These are phyloP conservation scores for Ophiostoma montium DNA, from an alignment of 2,329 filamentous ascomycete species.

Conservation along the genomic window DNA sequence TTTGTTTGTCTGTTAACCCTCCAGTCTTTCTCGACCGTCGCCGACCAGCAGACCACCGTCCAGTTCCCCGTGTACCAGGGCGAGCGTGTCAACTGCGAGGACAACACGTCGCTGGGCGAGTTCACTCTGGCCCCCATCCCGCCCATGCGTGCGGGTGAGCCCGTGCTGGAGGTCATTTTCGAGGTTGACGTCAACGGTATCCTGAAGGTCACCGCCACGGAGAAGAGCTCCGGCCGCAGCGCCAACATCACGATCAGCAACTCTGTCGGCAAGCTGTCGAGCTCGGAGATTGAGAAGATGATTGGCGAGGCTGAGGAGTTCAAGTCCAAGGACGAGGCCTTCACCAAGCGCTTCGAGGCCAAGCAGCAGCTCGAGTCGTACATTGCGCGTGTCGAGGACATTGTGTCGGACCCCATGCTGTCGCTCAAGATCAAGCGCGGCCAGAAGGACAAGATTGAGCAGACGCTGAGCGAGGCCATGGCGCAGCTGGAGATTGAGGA, in stretches of 20 bases:
- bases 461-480: conserved; percentile 93
- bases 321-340: conserved; percentile 95
- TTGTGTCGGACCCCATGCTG: conserved; percentile 89
- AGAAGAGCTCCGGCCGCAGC: conserved; percentile 95
- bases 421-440: conserved; percentile 97
- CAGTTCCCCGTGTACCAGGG: conserved; percentile 93
- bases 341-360: conserved; percentile 98
- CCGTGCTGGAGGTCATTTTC: conserved; percentile 94
- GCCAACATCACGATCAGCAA: conserved; percentile 99
- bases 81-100: conserved; percentile 94
- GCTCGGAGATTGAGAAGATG: conserved; percentile 93
- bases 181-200: conserved; percentile 99
- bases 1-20: too few relatives aligned
- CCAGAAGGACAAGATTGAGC: conserved; percentile 99
- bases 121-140: conserved; percentile 86
- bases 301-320: conserved; percentile 94
- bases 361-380: conserved; percentile 99
- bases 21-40: conserved; percentile 83
- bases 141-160: conserved; percentile 85
- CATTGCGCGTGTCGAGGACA: conserved; percentile 97
- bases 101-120: conserved; percentile 95
- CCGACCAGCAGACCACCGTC: conserved; percentile 63
- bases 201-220: conserved; percentile 96
- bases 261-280: conserved; percentile 96
- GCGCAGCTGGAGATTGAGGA: conserved; percentile 93